These are phyloP conservation scores for Sarocladium brachiariae DNA, from an alignment of 2,329 filamentous ascomycete genomes.

Conservation along the genomic window DNA sequence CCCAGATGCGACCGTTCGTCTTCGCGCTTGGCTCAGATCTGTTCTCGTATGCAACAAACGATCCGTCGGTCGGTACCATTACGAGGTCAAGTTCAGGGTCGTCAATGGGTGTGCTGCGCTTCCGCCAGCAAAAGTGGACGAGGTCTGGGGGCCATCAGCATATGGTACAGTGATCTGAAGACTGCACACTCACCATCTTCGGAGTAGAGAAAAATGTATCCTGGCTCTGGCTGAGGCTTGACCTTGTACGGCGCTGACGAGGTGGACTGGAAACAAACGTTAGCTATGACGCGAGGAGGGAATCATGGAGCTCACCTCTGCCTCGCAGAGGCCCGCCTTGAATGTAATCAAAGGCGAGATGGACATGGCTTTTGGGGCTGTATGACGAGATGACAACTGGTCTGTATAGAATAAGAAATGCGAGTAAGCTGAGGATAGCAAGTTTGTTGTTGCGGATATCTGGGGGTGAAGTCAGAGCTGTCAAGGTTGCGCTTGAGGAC, in stretches of 20 bases:
- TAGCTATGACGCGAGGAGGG: slow-evolving; percentile 13
- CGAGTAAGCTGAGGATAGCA: too few species aligned
- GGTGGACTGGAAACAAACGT: slow-evolving; percentile 28
- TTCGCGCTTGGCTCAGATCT: slow-evolving; percentile 50
- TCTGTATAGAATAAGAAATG: too few species aligned
- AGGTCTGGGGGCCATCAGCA: slow-evolving; percentile 53
- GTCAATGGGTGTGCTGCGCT: slow-evolving; percentile 62
- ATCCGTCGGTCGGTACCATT: slow-evolving; percentile 86
- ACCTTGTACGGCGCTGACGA: slow-evolving; percentile 59
- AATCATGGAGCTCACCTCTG: slow-evolving; percentile 56
- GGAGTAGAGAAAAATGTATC: slow-evolving; percentile 86
- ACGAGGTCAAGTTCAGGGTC: slow-evolving; percentile 80
- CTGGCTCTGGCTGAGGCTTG: slow-evolving; percentile 63
- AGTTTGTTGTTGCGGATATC: not conserved
- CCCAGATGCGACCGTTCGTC: slow-evolving; percentile 84
- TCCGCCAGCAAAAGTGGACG: slow-evolving; percentile 95
- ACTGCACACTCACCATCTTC: slow-evolving; percentile 63
- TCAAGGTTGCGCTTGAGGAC: slow-evolving; percentile 6
- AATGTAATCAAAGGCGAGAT: slow-evolving; percentile 85
- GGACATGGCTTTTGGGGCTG: slow-evolving; percentile 57
- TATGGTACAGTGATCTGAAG: not conserved
- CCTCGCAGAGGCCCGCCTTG: slow-evolving; percentile 85
- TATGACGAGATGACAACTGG: too few species aligned
- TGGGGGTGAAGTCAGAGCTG: not conserved
- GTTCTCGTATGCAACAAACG: slow-evolving; percentile 74